Percentiles rank a stretch among this genome's conserved stretches.
Evolutionary conservation across 2,329 filamentous ascomycete genomes (phyloP).

Genomic region (Aspergillus nomiae): DNA sequence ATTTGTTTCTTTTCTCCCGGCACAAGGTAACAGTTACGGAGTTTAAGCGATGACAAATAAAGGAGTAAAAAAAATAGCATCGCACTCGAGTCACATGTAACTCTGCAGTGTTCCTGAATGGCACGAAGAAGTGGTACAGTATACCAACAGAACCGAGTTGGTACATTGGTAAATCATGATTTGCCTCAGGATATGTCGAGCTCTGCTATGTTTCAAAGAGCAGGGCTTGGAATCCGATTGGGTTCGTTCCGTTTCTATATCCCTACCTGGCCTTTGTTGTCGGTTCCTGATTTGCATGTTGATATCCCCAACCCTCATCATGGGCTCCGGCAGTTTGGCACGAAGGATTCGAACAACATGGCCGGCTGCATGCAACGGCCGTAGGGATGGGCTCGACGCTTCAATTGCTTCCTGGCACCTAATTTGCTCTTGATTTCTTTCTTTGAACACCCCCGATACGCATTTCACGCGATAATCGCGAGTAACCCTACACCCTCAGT

Average conservation of each 20-base stretch:
- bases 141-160: not conserved
- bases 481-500: constrained; percentile 2
- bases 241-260: not conserved
- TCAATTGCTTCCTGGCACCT: not conserved
- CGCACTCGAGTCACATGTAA: not conserved
- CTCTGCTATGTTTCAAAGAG: constrained; percentile 6
- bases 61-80: not conserved
- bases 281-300: constrained; percentile 8
- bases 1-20: not conserved
- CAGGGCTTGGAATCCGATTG: constrained; percentile 9
- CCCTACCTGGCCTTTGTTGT: constrained; percentile 11
- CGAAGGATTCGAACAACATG: constrained; percentile 5
- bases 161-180: not conserved
- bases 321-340: constrained; percentile 3
- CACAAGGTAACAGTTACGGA: not conserved
- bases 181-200: not conserved
- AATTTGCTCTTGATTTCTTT: constrained; percentile 2
- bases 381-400: not conserved
- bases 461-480: constrained; percentile 12
- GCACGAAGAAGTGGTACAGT: not conserved
- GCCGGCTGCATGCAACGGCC: constrained; percentile 8
- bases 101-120: not conserved
- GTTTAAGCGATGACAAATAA: not conserved
- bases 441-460: not conserved
- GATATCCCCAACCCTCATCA: constrained; percentile 6